phyloP scores from a whole-genome alignment of 129 eudicot species.

The Ambrosia artemisiifolia region DNA sequence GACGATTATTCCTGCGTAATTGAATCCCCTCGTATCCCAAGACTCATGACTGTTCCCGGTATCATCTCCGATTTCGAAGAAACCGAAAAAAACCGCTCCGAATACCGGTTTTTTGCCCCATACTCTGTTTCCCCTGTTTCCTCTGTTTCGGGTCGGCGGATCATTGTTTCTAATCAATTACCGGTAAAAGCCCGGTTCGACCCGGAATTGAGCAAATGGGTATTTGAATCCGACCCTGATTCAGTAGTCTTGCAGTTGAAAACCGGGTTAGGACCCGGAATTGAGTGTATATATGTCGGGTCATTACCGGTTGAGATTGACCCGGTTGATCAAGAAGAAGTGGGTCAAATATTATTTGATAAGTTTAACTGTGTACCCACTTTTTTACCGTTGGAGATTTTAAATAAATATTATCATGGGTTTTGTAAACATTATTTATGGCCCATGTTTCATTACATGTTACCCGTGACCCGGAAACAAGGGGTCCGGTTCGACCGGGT shows the following conservation, averaged over 20 bases:
- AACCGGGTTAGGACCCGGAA: constrained; percentile 53
- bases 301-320: constrained; percentile 55
- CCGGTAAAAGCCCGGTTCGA: constrained; percentile 53
- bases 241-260: constrained; percentile 63
- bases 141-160: constrained; percentile 31
- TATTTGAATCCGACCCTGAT: constrained; percentile 61
- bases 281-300: constrained; percentile 67
- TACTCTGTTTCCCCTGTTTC: not conserved
- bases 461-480: constrained; percentile 54
- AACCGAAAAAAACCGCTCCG: not conserved
- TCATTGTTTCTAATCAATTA: constrained; percentile 69
- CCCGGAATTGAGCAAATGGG: constrained; percentile 41
- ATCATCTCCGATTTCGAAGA: constrained; percentile 55
- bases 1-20: constrained; percentile 49
- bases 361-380: constrained; percentile 76
- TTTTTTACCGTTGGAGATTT: constrained; percentile 54
- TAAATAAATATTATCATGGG: constrained; percentile 68
- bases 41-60: constrained; percentile 61
- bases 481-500: constrained; percentile 58
- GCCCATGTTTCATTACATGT: constrained; percentile 84
- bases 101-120: not conserved
- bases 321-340: constrained; percentile 66
- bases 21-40: constrained; percentile 57
- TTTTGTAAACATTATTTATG: constrained; percentile 90
- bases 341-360: constrained; percentile 51